phyloP scores from a whole-genome alignment of 176 grass and related monocot genomes.

The Elaeis guineensis region DNA sequence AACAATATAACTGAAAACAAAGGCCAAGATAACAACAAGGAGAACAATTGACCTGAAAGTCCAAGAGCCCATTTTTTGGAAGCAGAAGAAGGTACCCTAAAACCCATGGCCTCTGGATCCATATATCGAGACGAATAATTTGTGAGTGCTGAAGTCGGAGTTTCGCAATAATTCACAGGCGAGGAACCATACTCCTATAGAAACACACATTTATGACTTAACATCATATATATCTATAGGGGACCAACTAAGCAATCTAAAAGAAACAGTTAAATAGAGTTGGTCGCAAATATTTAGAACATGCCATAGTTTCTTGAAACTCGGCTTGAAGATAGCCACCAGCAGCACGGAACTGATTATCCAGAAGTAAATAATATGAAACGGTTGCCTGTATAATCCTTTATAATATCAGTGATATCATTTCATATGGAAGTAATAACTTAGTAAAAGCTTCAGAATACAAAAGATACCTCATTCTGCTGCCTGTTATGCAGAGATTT shows the following conservation, averaged over 20 bases:
- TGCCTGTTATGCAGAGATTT: conserved; percentile 71
- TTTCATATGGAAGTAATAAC: neutral
- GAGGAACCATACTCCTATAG: conserved; percentile 44
- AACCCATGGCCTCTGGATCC: conserved; percentile 48
- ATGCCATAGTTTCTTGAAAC: conserved; percentile 72
- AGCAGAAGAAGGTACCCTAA: conserved; percentile 48
- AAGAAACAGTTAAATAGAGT: neutral
- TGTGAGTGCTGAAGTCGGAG: conserved; percentile 36
- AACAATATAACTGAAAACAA: too few species aligned
- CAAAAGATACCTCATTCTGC: conserved; percentile 67
- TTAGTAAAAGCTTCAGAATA: neutral
- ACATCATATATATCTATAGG: neutral
- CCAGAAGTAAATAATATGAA: conserved; percentile 85
- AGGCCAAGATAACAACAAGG: too few species aligned
- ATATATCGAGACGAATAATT: conserved; percentile 42
- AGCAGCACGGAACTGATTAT: conserved; percentile 50
- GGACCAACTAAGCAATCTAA: neutral
- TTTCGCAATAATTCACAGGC: conserved; percentile 29
- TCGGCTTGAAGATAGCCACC: conserved; percentile 71
- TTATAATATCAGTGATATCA: conserved; percentile 12
- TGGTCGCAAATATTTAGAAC: conserved; percentile 3
- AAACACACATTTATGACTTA: neutral
- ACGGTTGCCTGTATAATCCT: conserved; percentile 57
- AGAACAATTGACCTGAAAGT: conserved; percentile 42
- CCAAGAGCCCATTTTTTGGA: conserved; percentile 90